Evolutionary conservation across 148 eudicot species (phyloP), one percentile per base, ranked within the genome.

Genomic region (Persicaria maculosa): DNA sequence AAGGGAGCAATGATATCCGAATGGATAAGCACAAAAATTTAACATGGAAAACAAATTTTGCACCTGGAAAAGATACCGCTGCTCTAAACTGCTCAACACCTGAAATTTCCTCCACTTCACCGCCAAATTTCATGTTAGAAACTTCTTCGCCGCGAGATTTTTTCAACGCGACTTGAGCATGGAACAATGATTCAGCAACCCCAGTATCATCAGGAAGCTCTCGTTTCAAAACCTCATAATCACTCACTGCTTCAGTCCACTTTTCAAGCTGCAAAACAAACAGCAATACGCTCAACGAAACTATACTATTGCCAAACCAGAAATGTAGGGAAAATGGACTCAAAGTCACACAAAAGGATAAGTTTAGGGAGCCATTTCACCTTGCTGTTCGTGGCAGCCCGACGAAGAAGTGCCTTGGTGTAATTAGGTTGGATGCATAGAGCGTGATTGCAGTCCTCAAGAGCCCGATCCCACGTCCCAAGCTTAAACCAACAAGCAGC

Each of bases 401-500:
- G 86, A 74, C 98, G 82, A 74, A 88, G 96, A 68, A 92, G 89
- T 9, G 98, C 98, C 84, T 95, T 95, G 22, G 82, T 81, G 81
- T 95, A 95, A 71, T 80, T 86, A 12, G 98, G 96, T 68, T 89
- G 96, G 76, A 87, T 80, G 44, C 81, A 79, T 31, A 95, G 91
- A 40, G 98, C 98, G 71, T 79, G 84, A 76, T 86, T 87, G 84
- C 96, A 95, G 80, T 95, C 98, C 19, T 88, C 97, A 68, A 92
- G 75, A 58, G 97, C 88, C 61, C 44, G 80, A 80, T 92, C 92
- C 91, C 92, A 95, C 72, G 76, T 79, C 64, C 88, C 88, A 79
- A 95, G 89, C 86, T 85, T 92, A 83, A 19, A 92, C 93, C 90
- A 92, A 80, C 97, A 95, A 75, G 98, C 98, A 71, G 98, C 98